Conservation (phyloP, 2,329 filamentous ascomycete species). For the Colletotrichum coccodes region DNA sequence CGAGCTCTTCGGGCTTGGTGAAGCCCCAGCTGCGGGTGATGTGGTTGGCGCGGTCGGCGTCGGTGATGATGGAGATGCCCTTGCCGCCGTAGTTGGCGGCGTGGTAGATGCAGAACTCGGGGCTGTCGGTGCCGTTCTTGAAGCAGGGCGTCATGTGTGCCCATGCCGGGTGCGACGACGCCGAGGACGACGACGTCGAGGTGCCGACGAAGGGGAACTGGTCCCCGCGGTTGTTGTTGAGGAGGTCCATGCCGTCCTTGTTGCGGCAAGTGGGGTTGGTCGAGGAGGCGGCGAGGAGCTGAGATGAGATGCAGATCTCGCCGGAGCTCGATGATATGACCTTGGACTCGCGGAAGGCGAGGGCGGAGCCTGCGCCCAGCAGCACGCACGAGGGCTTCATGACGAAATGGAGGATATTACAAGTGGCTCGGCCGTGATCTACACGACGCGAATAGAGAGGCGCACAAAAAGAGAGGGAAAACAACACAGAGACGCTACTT, state of each 20-base stretch:
- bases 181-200: not conserved
- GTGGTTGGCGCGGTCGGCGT: constrained; percentile 42
- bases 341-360: constrained; percentile 30
- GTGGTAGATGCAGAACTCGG: constrained; percentile 47
- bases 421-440: constrained; percentile 8
- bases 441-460: constrained; percentile 7
- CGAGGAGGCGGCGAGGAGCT: constrained; percentile 29
- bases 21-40: constrained; percentile 43
- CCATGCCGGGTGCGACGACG: constrained; percentile 10
- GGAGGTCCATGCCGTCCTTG: constrained; percentile 34
- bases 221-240: not conserved
- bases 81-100: constrained; percentile 46
- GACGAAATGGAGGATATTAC: not conserved
- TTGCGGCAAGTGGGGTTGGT: constrained; percentile 30
- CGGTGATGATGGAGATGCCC: constrained; percentile 52
- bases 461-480: not conserved
- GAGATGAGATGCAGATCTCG: constrained; percentile 33
- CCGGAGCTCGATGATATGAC: constrained; percentile 24
- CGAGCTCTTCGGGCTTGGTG: constrained; percentile 35
- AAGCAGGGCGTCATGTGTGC: constrained; percentile 24
- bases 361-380: constrained; percentile 11
- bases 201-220: constrained; percentile 8
- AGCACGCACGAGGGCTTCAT: constrained; percentile 30
- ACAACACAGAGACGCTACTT: not conserved
- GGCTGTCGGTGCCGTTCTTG: constrained; percentile 24